phyloP scores from a whole-genome alignment of 2,329 filamentous ascomycete species.

The Ambrosiella cleistominuta region DNA sequence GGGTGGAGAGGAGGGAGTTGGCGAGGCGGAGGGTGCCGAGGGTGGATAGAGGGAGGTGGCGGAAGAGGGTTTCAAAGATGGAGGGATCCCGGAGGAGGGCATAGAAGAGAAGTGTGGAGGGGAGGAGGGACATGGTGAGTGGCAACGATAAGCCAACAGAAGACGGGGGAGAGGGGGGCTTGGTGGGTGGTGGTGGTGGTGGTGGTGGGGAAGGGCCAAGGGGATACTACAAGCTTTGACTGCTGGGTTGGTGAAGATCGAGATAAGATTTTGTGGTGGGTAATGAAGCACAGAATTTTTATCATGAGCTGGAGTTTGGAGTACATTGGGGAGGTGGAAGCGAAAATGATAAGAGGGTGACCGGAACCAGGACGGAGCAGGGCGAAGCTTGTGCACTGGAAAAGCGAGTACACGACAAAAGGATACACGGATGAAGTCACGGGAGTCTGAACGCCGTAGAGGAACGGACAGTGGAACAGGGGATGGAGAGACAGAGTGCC shows the following conservation, averaged over 20 bases:
- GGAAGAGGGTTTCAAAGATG: constrained; percentile 33
- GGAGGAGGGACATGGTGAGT: constrained; percentile 6
- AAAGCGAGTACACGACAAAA: no score
- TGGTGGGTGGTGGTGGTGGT: background rate
- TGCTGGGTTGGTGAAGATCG: background rate
- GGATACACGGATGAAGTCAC: no score
- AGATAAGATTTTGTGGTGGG: background rate
- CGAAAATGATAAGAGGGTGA: no score
- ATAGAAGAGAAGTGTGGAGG: constrained; percentile 27
- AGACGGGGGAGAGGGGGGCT: constrained; percentile 5
- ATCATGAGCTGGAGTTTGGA: constrained; percentile 2
- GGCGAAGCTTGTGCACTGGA: no score
- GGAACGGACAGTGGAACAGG: no score
- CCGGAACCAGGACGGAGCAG: no score
- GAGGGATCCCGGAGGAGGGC: constrained; percentile 35
- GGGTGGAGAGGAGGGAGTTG: constrained; percentile 52
- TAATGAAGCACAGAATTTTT: constrained; percentile 4
- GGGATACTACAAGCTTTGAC: background rate
- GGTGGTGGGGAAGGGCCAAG: background rate
- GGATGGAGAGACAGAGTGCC: no score
- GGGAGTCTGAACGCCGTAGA: no score
- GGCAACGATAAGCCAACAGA: constrained; percentile 6
- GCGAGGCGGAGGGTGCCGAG: constrained; percentile 45
- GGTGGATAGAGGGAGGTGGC: constrained; percentile 31
- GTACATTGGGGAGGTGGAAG: background rate